Percentiles rank a stretch among this genome's conserved stretches.
Evolutionary conservation across 129 eudicot genomes (phyloP).

Genomic region (Flaveria bidentis): DNA sequence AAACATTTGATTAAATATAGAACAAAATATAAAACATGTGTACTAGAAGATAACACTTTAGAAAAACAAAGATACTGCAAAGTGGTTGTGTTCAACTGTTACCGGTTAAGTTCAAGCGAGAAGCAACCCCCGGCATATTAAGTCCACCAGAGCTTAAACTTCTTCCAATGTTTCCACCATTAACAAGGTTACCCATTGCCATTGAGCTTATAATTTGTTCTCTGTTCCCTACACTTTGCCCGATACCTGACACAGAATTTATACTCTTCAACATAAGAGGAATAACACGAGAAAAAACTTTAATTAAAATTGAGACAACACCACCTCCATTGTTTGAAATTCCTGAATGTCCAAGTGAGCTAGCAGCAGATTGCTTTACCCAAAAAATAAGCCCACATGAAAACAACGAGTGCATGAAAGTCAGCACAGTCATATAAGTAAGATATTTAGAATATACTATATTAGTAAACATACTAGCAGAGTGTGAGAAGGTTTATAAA

Average conservation of each 20-base stretch:
- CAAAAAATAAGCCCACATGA: slow-evolving; percentile 21
- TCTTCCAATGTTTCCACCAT: slow-evolving; percentile 65
- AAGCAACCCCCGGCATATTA: slow-evolving; percentile 69
- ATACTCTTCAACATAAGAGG: slow-evolving; percentile 29
- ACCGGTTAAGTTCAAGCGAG: slow-evolving; percentile 77
- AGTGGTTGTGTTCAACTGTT: slow-evolving; percentile 23
- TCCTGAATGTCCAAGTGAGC: slow-evolving; percentile 70
- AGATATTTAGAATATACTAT: neutral
- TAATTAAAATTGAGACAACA: slow-evolving; percentile 14
- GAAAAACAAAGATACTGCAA: slow-evolving; percentile 9
- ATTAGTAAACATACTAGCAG: neutral
- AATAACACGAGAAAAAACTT: slow-evolving; percentile 2
- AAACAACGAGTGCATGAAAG: slow-evolving; percentile 2
- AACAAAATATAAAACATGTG: neutral
- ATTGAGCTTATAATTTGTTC: slow-evolving; percentile 63
- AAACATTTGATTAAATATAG: slow-evolving; percentile 3
- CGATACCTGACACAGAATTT: slow-evolving; percentile 56
- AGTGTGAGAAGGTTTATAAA: slow-evolving; percentile 3
- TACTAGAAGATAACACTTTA: slow-evolving; percentile 5
- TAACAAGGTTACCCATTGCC: slow-evolving; percentile 68
- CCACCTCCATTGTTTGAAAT: slow-evolving; percentile 68
- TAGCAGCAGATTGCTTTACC: slow-evolving; percentile 67
- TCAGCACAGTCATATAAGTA: neutral
- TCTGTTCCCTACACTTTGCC: slow-evolving; percentile 59
- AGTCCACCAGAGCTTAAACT: slow-evolving; percentile 62